These are phyloP conservation scores for Phytophthora aleatoria DNA, from an alignment of 352 stramenopile genomes.

Conservation along the genomic window DNA sequence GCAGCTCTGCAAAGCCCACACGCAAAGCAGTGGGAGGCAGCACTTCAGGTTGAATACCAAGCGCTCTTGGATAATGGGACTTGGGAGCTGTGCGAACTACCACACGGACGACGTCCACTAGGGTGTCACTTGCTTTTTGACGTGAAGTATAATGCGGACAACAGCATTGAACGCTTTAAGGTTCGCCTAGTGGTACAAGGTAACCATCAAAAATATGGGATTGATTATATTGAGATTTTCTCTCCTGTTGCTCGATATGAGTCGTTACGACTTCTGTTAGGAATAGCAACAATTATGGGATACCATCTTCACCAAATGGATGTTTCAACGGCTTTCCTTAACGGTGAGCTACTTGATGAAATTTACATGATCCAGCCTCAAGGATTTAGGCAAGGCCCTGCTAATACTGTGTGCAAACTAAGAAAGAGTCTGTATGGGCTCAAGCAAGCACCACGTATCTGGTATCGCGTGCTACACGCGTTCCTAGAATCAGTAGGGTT, in stretches of 20 bases:
- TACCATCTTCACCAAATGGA: neutral
- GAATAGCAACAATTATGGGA: neutral
- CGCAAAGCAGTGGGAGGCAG: constrained; percentile 12
- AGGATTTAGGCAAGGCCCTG: neutral
- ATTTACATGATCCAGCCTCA: neutral
- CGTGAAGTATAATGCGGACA: neutral
- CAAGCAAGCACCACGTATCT: neutral
- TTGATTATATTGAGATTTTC: neutral
- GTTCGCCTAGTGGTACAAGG: neutral
- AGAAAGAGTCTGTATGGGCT: neutral
- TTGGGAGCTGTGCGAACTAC: neutral
- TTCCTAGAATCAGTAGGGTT: neutral
- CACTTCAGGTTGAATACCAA: constrained; percentile 4
- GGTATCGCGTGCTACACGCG: neutral
- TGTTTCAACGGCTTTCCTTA: neutral
- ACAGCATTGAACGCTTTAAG: neutral
- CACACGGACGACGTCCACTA: neutral
- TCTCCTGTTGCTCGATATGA: neutral
- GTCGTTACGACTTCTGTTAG: neutral
- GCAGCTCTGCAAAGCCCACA: constrained; percentile 1
- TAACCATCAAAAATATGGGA: neutral
- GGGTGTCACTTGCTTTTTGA: neutral
- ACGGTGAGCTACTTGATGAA: neutral
- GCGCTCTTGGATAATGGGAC: neutral
- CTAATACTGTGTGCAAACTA: neutral